Evolutionary conservation across 805 yeast genomes (phyloP).

Genomic region (Candida stauntonica): DNA sequence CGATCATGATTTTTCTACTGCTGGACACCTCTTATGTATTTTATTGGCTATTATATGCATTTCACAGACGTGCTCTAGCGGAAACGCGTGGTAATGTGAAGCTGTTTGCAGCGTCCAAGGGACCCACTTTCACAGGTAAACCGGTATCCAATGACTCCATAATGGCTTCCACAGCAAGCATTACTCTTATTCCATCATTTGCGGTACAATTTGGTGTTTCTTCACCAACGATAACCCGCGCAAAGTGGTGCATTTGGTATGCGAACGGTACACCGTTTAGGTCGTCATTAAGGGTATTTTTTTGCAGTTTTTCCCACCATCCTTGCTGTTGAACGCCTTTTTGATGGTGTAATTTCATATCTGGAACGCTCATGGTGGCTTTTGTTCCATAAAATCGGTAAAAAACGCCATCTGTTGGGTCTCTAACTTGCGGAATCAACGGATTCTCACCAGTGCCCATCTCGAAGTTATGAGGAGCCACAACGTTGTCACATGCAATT

Average conservation of each 20-base stretch:
- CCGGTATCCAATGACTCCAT: conserved; percentile 13
- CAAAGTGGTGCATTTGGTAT: conserved; percentile 18
- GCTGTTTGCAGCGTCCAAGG: no score
- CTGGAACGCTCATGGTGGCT: conserved; percentile 17
- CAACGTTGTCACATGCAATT: conserved; percentile 19
- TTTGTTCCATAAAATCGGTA: conserved; percentile 19
- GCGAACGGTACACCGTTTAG: conserved; percentile 15
- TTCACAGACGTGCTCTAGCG: no score
- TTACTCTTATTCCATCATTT: conserved; percentile 16
- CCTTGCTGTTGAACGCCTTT: conserved; percentile 11
- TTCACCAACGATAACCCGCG: conserved; percentile 9
- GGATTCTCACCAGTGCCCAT: conserved; percentile 24
- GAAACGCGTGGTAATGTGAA: no score
- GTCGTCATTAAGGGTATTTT: conserved; percentile 4
- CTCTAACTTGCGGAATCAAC: conserved; percentile 10
- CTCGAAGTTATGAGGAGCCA: conserved; percentile 20
- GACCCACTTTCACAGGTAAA: conserved; percentile 8
- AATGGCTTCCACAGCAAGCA: conserved; percentile 16
- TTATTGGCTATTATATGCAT: no score
- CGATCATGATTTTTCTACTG: no score
- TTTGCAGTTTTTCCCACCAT: conserved; percentile 16
- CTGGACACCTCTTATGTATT: no score
- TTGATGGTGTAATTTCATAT: conserved; percentile 15
- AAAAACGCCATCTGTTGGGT: conserved; percentile 15
- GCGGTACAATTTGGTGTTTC: conserved; percentile 15